phyloP scores from a whole-genome alignment of 371 early-diverging fungal species.

The Coemansia sp. region DNA sequence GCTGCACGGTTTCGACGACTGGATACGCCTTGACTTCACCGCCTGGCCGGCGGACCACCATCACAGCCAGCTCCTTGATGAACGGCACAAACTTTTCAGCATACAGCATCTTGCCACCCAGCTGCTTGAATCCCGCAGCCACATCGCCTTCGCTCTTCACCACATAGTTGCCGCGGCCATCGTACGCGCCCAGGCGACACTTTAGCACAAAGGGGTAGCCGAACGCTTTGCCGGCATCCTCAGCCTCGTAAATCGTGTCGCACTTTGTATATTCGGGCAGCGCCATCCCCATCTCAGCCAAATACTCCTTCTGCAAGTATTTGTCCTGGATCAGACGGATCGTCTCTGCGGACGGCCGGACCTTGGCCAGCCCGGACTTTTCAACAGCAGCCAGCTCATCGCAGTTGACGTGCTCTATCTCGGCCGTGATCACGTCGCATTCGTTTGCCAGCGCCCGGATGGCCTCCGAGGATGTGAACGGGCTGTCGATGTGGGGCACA shows the following conservation, averaged over 20 bases:
- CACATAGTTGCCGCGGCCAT: constrained; percentile 90
- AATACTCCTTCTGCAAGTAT: constrained; percentile 80
- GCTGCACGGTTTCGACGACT: constrained; percentile 93
- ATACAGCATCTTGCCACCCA: constrained; percentile 58
- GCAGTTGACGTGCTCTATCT: constrained; percentile 95
- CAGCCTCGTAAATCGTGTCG: constrained; percentile 36
- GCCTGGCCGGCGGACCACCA: constrained; percentile 79
- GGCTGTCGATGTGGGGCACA: constrained; percentile 71
- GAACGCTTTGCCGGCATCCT: constrained; percentile 59
- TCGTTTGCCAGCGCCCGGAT: constrained; percentile 71
- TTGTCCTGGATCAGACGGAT: constrained; percentile 93
- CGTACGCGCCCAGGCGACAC: constrained; percentile 90
- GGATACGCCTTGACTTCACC: constrained; percentile 86
- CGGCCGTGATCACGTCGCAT: constrained; percentile 86
- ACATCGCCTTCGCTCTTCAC: constrained; percentile 68
- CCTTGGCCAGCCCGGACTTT: constrained; percentile 50
- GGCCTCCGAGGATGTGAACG: constrained; percentile 73
- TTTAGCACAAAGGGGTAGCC: constrained; percentile 96
- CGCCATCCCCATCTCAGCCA: constrained; percentile 63
- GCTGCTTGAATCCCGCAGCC: constrained; percentile 59
- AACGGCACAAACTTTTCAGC: constrained; percentile 94
- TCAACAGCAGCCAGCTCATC: constrained; percentile 68
- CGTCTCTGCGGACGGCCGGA: constrained; percentile 81
- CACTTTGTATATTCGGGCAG: constrained; percentile 72
- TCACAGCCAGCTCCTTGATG: constrained; percentile 90